These are phyloP conservation scores for Pseudogymnoascus sp. DNA, from an alignment of 2,329 filamentous ascomycete species.

Conservation along the genomic window DNA sequence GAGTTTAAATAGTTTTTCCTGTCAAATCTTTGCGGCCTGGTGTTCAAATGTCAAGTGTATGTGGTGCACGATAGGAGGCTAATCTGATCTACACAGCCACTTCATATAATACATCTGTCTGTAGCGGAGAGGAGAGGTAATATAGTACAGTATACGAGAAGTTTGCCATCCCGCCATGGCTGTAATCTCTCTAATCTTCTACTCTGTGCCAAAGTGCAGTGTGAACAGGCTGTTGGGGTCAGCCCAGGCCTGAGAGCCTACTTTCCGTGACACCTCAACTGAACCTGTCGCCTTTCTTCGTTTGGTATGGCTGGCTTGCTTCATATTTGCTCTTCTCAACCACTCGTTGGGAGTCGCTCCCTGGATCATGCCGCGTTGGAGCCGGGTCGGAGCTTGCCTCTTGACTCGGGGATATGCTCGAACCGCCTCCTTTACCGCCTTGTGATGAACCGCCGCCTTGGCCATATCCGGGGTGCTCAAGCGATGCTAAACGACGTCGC, in stretches of 20 bases:
- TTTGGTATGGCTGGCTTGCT: constrained; percentile 65
- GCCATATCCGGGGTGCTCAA: constrained; percentile 43
- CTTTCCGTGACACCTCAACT: constrained; percentile 38
- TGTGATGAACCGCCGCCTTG: constrained; percentile 24
- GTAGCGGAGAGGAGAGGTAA: not conserved
- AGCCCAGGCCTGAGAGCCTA: not conserved
- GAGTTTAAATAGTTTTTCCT: not conserved
- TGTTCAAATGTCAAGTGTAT: not conserved
- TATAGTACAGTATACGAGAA: not conserved
- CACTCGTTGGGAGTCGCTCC: constrained; percentile 60
- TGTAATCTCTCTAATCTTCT: not conserved
- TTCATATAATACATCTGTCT: not conserved
- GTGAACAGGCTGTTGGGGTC: not conserved
- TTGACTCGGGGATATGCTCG: constrained; percentile 57
- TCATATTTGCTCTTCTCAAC: constrained; percentile 88
- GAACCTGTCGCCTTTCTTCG: constrained; percentile 82
- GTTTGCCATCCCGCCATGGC: not conserved
- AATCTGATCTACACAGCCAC: not conserved
- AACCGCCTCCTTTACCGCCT: constrained; percentile 47
- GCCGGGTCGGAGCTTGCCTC: constrained; percentile 77
- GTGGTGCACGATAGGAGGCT: not conserved
- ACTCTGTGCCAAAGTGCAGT: not conserved
- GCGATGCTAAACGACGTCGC: constrained; percentile 49
- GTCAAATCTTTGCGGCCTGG: not conserved
- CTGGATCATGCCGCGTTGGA: constrained; percentile 72